Conservation (phyloP, 345 rosid genomes). For the rapeseed (Brassica napus) region Da-Ae NC_063449.1:46164501-46165000, state of each 20-base stretch:
- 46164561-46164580: not conserved
- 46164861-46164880: slow-evolving; percentile 40
- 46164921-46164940: not conserved
- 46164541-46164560: not conserved
- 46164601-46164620: not conserved
- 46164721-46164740: not conserved
- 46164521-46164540: not conserved
- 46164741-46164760: not conserved
- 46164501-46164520: not conserved
- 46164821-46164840: slow-evolving; percentile 44
- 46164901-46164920: not conserved
- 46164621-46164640: not conserved
- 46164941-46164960: not conserved
- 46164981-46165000: too few species aligned
- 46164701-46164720: not conserved
- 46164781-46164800: slow-evolving; percentile 21
- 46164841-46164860: slow-evolving; percentile 44
- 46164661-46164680: not conserved
- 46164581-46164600: not conserved
- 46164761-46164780: not conserved
- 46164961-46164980: not conserved
- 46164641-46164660: not conserved
- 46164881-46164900: slow-evolving; percentile 26
- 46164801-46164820: slow-evolving; percentile 38
- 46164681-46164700: not conserved